Evolutionary conservation across 192 early-diverging fungal genomes (phyloP).

Genomic region (Chytriomyces hyalinus): DNA sequence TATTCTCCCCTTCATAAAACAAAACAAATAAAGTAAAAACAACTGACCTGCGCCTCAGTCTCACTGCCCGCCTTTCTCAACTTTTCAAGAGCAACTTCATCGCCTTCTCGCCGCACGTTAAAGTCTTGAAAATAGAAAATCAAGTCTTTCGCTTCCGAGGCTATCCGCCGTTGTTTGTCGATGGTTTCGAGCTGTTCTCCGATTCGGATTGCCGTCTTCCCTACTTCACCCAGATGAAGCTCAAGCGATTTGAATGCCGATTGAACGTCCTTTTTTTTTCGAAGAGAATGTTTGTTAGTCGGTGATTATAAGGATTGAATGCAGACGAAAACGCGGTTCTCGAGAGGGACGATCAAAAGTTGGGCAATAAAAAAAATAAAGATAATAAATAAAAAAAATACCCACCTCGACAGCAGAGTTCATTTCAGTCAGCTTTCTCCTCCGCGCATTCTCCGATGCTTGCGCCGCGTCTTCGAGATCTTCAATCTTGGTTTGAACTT

Average conservation of each 20-base stretch:
- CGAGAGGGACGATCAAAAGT: conserved; percentile 1
- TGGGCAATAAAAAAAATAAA: conserved; percentile 6
- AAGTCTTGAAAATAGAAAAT: conserved; percentile 94
- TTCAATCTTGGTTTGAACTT: conserved; percentile 81
- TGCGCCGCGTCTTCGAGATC: conserved; percentile 81
- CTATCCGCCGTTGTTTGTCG: conserved; percentile 87
- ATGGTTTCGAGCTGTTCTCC: conserved; percentile 98
- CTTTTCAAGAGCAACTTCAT: conserved; percentile 72
- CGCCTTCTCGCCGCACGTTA: conserved; percentile 64
- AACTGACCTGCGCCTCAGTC: conserved; percentile 77
- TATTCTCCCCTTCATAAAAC: background rate
- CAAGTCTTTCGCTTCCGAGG: conserved; percentile 86
- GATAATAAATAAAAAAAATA: background rate
- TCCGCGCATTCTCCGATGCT: conserved; percentile 74
- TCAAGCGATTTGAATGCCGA: conserved; percentile 87
- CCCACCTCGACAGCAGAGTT: conserved; percentile 78
- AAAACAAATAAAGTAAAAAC: background rate
- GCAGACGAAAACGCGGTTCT: conserved; percentile 67
- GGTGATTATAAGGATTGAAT: background rate
- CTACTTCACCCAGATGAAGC: conserved; percentile 85
- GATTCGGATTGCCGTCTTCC: conserved; percentile 95
- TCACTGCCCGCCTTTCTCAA: conserved; percentile 77
- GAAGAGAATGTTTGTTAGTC: background rate
- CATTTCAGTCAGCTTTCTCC: conserved; percentile 79
- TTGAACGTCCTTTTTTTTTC: conserved; percentile 75